Evolutionary conservation across 2,329 filamentous ascomycete species (phyloP), one percentile per base, ranked within the genome.

Genomic region (Leptographium lundbergii): DNA sequence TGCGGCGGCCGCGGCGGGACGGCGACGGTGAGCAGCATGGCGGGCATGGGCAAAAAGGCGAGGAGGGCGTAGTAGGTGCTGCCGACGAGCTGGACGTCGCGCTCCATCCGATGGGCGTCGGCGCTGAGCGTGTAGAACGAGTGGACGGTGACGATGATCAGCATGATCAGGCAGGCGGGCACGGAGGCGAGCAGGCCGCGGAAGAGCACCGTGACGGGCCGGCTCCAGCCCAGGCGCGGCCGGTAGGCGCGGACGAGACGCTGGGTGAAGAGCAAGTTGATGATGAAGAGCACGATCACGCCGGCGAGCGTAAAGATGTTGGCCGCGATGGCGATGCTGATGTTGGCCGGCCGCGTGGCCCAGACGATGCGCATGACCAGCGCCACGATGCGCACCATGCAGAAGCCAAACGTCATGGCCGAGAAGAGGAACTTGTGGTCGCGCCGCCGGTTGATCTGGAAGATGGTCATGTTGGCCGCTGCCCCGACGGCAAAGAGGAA

Each of bases 221-320:
- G 75, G 62, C 81, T 77, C 88, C 89, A 92, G 60, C 88, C 89
- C 36, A 89, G 68, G 2, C 69, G 67, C 0, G 89, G 88, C 66
- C 91, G 87, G 53, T 82, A 81, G 5, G 87, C 86, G 58, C 90
- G 81, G 22, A 94, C 71, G 29, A 95, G 77, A 53, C 90, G 84
- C 71, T 90, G 88, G 0, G 85, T 73, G 67, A 91, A 88, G 66
- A 94, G 73, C 50, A 95, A 72, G 72, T 95, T 94, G 71, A 90
- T 74, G 66, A 92, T 73, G 70, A 88, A 92, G 29, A 95, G 74
- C 9, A 95, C 71, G 39, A 95, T 69, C 19, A 91, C 83, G 50
- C 89, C 89, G 0, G 87, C 85, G 52, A 84, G 81, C 60, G 89
- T 81, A 65, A 94, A 84, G 67, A 94, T 80, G 63, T 77, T 77